Base-by-base conservation (phyloP, 352 stramenopile species). In the Globisporangium radiosum region DNA sequence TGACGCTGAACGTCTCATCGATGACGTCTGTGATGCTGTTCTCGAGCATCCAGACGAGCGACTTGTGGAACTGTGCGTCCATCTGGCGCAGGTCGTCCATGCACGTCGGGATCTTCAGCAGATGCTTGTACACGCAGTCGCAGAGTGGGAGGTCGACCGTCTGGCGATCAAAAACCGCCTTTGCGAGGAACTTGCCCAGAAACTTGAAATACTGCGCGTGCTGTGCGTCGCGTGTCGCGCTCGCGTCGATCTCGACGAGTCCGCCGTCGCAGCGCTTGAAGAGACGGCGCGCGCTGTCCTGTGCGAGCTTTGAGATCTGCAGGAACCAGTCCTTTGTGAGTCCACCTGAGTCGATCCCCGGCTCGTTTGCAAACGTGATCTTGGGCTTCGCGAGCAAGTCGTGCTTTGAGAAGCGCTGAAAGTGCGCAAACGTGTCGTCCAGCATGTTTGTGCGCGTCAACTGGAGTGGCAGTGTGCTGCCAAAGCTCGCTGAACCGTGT, bases 251-350 rank as follows among this genome's bases (percentile, higher is more conserved):
- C 47, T 85, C 77, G 52, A 76, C 78, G 4, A 77, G 59, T 0
- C 69, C 70, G 33, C 73, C 67, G 36, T 92, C 79, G 53, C 78
- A 88, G 9, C 50, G 10, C 57, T 75, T 78, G 59, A 91, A 90
- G 8, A 92, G 60, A 13, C 57, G 49, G 1, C 66, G 73, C 17
- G 57, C 55, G 39, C 74, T 77, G 19, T 69, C 58, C 1, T 68
- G 67, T 15, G 70, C 63, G 0, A 76, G 62, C 38, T 85, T 76
- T 13, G 81, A 91, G 17, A 94, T 66, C 57, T 87, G 77, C 0
- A 96, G 64, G 61, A 87, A 96, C 87, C 87, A 96, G 66, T 96
- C 87, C 56, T 96, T 96, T 4, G 88, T 95, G 11, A 96, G 67
- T 9, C 88, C 88, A 15, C 88, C 88, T 14, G 81, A 93, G 62